These are phyloP conservation scores for Ceratobasidium theobromae DNA, from an alignment of 1,284 basidiomycete genomes.

Conservation along the genomic window DNA sequence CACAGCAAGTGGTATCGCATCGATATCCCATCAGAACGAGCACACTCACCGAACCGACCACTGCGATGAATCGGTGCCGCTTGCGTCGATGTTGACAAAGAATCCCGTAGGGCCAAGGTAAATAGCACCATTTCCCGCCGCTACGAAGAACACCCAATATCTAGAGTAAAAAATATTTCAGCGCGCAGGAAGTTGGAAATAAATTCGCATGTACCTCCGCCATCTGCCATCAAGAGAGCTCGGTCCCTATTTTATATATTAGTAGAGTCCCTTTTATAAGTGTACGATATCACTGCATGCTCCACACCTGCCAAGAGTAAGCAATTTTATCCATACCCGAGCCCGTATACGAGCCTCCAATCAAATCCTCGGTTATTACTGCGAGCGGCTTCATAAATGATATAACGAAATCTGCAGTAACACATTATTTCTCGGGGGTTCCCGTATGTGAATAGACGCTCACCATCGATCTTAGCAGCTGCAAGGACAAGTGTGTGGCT, in stretches of 20 bases:
- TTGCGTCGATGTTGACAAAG: constrained; percentile 59
- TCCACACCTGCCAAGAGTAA: constrained; percentile 21
- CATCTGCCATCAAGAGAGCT: constrained; percentile 62
- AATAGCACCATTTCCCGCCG: constrained; percentile 51
- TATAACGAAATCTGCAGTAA: constrained; percentile 40
- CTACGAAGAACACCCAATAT: constrained; percentile 46
- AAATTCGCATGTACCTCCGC: constrained; percentile 43
- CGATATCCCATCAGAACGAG: neutral
- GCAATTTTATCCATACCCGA: constrained; percentile 13
- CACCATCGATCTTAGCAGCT: constrained; percentile 45
- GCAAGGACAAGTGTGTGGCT: constrained; percentile 39
- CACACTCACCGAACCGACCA: constrained; percentile 54
- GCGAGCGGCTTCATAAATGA: constrained; percentile 32
- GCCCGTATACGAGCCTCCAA: constrained; percentile 35
- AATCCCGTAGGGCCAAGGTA: constrained; percentile 59
- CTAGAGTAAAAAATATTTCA: constrained; percentile 36
- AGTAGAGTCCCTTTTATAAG: too few species aligned
- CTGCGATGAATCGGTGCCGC: constrained; percentile 54
- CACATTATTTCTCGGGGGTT: constrained; percentile 45
- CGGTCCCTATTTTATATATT: constrained; percentile 50
- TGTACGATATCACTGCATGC: too few species aligned
- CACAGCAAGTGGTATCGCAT: neutral
- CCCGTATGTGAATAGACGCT: constrained; percentile 42
- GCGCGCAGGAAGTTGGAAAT: neutral
- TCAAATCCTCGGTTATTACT: constrained; percentile 45